phyloP scores from a whole-genome alignment of 2,329 filamentous ascomycete species.

The Microascus cirrosus region DNA sequence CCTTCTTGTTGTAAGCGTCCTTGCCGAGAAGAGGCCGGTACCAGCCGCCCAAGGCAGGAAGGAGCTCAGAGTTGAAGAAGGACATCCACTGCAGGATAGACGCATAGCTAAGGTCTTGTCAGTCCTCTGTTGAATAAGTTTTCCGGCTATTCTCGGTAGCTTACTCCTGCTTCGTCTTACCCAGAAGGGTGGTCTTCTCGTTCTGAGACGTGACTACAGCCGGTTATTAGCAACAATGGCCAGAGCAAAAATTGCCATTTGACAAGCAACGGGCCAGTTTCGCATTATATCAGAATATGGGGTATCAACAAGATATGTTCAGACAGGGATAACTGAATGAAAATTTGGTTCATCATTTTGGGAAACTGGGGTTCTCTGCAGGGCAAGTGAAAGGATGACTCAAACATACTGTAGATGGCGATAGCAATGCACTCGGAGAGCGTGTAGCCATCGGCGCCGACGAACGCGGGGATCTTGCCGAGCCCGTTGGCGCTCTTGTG shows the following conservation, averaged over 20 bases:
- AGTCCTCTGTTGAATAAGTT: not conserved
- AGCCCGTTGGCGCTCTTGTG: constrained; percentile 81
- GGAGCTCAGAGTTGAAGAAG: constrained; percentile 83
- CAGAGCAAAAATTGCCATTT: constrained; percentile 6
- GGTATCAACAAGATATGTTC: constrained; percentile 80
- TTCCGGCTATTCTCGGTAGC: constrained; percentile 14
- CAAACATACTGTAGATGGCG: constrained; percentile 89
- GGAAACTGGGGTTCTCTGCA: not conserved
- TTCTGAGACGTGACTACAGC: constrained; percentile 90
- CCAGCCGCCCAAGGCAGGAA: constrained; percentile 64
- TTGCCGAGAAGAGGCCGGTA: constrained; percentile 76
- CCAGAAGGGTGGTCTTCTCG: constrained; percentile 98
- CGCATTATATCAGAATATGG: constrained; percentile 52
- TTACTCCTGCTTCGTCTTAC: constrained; percentile 99
- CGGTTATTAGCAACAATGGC: constrained; percentile 17
- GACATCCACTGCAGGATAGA: constrained; percentile 98
- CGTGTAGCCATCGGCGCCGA: constrained; percentile 81
- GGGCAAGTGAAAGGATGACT: constrained; percentile 7
- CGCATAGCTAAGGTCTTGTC: constrained; percentile 54
- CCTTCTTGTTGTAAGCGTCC: constrained; percentile 95
- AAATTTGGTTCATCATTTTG: constrained; percentile 61
- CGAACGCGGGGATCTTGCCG: constrained; percentile 86
- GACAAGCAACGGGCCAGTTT: constrained; percentile 15
- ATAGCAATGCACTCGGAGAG: constrained; percentile 89
- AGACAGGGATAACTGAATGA: constrained; percentile 98